Evolutionary conservation across 192 early-diverging fungal species (phyloP).

Genomic region (Rhizophagus prolifer): DNA sequence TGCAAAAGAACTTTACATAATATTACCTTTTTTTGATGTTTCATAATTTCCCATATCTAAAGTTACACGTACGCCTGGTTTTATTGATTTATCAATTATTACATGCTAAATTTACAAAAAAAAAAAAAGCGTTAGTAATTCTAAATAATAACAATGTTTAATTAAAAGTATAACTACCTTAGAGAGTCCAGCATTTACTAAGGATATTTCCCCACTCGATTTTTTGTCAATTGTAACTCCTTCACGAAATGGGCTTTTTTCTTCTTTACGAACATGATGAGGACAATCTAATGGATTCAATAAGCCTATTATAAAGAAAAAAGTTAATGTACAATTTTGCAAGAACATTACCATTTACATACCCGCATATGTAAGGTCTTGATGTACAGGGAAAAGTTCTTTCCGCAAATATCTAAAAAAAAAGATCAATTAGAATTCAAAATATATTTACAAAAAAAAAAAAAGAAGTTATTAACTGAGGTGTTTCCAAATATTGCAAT

Average conservation of each 20-base stretch:
- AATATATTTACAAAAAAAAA: neutral
- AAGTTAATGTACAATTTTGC: neutral
- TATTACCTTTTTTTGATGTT: neutral
- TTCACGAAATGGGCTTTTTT: conserved; percentile 58
- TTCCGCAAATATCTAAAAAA: conserved; percentile 57
- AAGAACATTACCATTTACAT: neutral
- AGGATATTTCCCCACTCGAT: conserved; percentile 33
- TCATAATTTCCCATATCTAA: conserved; percentile 43
- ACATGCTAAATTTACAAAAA: conserved; percentile 33
- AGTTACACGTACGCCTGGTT: conserved; percentile 62
- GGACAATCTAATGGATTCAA: conserved; percentile 65
- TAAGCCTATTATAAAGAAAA: conserved; percentile 40
- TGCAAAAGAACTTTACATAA: neutral
- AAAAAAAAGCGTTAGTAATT: neutral
- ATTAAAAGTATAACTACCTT: conserved; percentile 12
- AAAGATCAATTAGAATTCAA: neutral
- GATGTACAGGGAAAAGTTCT: conserved; percentile 63
- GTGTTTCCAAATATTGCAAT: conserved; percentile 69
- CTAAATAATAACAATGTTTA: neutral
- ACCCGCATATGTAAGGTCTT: conserved; percentile 63
- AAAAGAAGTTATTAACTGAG: conserved; percentile 44
- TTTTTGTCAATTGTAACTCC: conserved; percentile 53
- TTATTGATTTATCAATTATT: conserved; percentile 50
- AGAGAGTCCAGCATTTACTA: conserved; percentile 53
- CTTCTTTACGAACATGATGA: conserved; percentile 65